These are phyloP conservation scores for Discostella stelligeroides DNA, from an alignment of 108 stramenopile species.

Conservation along the genomic window DNA sequence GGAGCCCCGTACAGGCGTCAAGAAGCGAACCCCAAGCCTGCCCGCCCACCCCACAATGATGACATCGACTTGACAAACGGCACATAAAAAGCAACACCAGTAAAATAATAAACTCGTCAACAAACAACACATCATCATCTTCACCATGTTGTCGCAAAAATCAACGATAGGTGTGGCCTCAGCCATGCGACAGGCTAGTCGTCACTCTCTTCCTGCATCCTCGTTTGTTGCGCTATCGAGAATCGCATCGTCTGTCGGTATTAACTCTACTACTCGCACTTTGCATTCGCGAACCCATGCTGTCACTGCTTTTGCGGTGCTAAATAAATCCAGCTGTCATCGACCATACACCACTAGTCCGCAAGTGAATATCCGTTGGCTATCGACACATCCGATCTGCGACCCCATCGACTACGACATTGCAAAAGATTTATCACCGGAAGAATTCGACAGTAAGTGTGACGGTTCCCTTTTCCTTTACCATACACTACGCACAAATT, in stretches of 20 bases:
- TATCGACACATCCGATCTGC: constrained; percentile 32
- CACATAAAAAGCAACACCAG: no score
- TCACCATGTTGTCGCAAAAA: constrained; percentile 10
- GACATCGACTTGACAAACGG: no score
- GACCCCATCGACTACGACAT: constrained; percentile 12
- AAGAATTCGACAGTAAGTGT: constrained; percentile 37
- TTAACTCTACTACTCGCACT: not conserved
- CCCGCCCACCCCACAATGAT: no score
- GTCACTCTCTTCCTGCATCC: constrained; percentile 21
- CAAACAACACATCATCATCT: no score
- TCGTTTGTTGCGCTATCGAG: constrained; percentile 27
- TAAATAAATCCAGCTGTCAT: not conserved
- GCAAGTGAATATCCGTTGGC: constrained; percentile 8
- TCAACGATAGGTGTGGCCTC: not conserved
- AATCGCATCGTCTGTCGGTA: not conserved
- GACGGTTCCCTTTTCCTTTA: not conserved
- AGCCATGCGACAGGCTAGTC: constrained; percentile 1
- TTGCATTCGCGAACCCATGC: not conserved
- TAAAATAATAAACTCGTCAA: no score
- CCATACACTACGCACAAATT: no score
- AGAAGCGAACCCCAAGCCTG: no score
- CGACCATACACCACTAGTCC: not conserved
- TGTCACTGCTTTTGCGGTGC: not conserved
- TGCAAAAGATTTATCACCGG: constrained; percentile 29
- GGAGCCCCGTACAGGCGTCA: no score